A percentile compares a stretch with the other conserved stretches of the same genome.
Conservation (phyloP, 139 green algal species). For the Chlorella sp. region DNA sequence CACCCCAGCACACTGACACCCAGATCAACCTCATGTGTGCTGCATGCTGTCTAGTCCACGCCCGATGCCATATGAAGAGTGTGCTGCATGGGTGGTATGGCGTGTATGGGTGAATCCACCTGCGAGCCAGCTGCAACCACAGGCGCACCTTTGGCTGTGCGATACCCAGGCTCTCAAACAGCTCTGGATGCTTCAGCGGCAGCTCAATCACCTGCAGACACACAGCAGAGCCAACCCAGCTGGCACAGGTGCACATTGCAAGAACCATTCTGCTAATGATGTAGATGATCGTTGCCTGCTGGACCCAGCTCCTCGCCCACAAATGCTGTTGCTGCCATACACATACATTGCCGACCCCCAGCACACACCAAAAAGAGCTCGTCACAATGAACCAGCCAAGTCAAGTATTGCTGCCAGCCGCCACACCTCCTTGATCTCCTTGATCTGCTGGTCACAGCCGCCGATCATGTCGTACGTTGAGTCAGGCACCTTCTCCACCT, state of each 20-base stretch:
- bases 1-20: too few species aligned
- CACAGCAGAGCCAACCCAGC: too few species aligned
- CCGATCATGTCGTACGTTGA: slow-evolving; percentile 99
- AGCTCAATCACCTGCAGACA: slow-evolving; percentile 97
- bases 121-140: not conserved
- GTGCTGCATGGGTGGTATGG: too few species aligned
- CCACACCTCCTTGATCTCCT: slow-evolving; percentile 98
- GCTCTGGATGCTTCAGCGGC: slow-evolving; percentile 98
- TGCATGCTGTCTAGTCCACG: too few species aligned
- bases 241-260: not conserved
- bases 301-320: not conserved
- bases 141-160: slow-evolving; percentile 88
- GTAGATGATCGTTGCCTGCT: too few species aligned
- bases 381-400: too few species aligned
- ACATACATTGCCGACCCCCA: not conserved
- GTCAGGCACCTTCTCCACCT: slow-evolving; percentile 99
- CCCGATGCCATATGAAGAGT: too few species aligned
- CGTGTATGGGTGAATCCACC: too few species aligned
- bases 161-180: slow-evolving; percentile 97
- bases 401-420: too few species aligned
- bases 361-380: too few species aligned
- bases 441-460: slow-evolving; percentile 98
- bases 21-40: too few species aligned
- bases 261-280: too few species aligned
- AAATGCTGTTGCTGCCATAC: not conserved